phyloP scores from a whole-genome alignment of 2,329 filamentous ascomycete species.

The Whalleya microplaca region DNA sequence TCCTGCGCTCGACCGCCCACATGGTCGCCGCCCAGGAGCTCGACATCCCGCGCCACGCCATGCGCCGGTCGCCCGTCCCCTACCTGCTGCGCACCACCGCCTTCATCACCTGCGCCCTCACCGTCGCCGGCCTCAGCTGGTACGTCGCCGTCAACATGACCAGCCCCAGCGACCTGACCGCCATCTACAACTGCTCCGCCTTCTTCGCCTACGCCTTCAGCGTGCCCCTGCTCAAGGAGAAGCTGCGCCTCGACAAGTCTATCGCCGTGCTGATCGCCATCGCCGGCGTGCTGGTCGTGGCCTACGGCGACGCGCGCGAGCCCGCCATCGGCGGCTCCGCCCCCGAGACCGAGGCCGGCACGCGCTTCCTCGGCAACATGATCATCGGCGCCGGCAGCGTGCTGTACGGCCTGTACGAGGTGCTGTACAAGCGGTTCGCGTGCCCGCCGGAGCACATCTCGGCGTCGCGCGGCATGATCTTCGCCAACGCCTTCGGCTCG shows the following conservation, averaged over 20 bases:
- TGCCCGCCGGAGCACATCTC: conserved; percentile 90
- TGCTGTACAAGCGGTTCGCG: conserved; percentile 90
- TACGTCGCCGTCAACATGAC: conserved; percentile 94
- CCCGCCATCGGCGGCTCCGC: conserved; percentile 49
- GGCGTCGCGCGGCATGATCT: conserved; percentile 88
- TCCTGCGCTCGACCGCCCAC: conserved; percentile 61
- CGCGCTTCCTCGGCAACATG: conserved; percentile 81
- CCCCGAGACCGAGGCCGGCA: conserved; percentile 50
- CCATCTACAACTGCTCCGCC: conserved; percentile 98
- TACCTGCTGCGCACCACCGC: conserved; percentile 83
- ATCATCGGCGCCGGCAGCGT: conserved; percentile 91
- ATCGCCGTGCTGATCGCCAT: conserved; percentile 87
- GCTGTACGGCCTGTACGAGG: conserved; percentile 95
- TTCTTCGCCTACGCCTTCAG: conserved; percentile 99
- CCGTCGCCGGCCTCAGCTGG: conserved; percentile 90
- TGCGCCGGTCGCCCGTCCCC: conserved; percentile 49
- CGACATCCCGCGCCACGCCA: conserved; percentile 57
- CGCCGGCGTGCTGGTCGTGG: conserved; percentile 87
- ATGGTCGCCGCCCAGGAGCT: conserved; percentile 86
- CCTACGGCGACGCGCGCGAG: conserved; percentile 76
- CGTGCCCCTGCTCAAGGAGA: conserved; percentile 85
- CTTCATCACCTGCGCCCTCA: conserved; percentile 82
- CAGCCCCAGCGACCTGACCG: conserved; percentile 89
- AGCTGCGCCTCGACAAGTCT: conserved; percentile 81
- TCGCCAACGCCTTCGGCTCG: conserved; percentile 89